Base-by-base conservation (phyloP, 306 rosid species). In the Calophaca sinica region DNA sequence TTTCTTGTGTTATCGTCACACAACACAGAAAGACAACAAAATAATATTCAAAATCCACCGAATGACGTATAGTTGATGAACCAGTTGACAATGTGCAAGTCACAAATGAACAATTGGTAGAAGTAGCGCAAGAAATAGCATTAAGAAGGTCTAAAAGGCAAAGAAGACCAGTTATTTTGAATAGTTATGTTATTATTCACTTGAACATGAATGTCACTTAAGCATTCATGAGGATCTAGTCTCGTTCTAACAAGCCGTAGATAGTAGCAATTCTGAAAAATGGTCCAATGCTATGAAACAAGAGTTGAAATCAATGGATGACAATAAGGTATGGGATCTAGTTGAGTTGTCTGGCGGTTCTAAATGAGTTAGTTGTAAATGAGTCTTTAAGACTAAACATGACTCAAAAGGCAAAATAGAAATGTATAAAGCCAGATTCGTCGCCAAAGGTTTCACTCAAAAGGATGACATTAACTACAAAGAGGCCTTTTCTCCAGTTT, bases 331-430 rank as follows among this genome's bases (percentile, higher is more conserved):
- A 36, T 7, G 50, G 32, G 50, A 62, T 38, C 68, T 62, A 38
- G 50, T 62, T 8, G 36, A 55, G 62, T 55, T 55, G 3, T 33
- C 8, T 13, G 7, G 13, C 6, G 50, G 33, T 62, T 62, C 33
- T 5, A 62, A 38, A 39, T 0, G 7, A 38, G 33, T 62, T 1
- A 3, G 50, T 1, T 62, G 68, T 15, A 62, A 13, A 36, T 38
- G 68, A 12, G 50, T 62, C 68, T 62, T 62, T 38, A 62, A 62
- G 68, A 60, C 45, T 6, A 35, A 60, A 12, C 10, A 28, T 32
- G 66, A 60, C 10, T 60, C 45, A 6, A 33, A 62, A 38, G 51
- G 50, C 29, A 62, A 62, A 6, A 39, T 62, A 2, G 11, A 39
- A 39, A 8, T 11, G 4, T 36, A 39, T 39, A 62, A 53, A 20